phyloP scores from a whole-genome alignment of 2,329 filamentous ascomycete species.

The Helminthosporium solani region DNA sequence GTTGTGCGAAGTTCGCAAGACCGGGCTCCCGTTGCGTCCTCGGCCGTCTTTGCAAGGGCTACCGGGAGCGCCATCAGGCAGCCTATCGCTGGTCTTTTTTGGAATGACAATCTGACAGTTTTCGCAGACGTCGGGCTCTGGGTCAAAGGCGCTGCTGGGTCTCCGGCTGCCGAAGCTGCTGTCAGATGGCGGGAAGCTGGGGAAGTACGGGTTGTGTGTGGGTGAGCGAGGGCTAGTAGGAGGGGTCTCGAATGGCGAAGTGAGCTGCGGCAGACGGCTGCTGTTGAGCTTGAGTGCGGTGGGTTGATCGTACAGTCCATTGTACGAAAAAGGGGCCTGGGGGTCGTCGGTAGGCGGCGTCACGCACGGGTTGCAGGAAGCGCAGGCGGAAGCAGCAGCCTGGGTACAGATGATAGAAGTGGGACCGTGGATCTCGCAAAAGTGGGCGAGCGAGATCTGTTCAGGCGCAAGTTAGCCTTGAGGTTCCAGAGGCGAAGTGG shows the following conservation, averaged over 20 bases:
- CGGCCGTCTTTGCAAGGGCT: constrained; percentile 52
- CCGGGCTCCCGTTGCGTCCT: constrained; percentile 54
- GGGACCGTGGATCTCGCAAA: constrained; percentile 63
- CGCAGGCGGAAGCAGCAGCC: constrained; percentile 56
- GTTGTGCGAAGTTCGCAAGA: constrained; percentile 56
- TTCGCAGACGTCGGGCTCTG: constrained; percentile 56
- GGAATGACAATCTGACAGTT: constrained; percentile 59
- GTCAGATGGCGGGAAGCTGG: constrained; percentile 37
- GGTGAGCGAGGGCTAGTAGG: constrained; percentile 45
- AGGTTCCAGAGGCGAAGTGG: constrained; percentile 8
- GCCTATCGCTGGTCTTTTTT: constrained; percentile 54
- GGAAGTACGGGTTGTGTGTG: constrained; percentile 53
- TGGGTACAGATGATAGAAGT: constrained; percentile 64
- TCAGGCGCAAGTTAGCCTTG: constrained; percentile 20
- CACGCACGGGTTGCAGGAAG: constrained; percentile 53
- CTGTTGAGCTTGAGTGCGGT: constrained; percentile 33
- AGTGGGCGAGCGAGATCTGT: constrained; percentile 62
- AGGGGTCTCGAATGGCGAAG: constrained; percentile 44
- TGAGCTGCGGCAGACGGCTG: constrained; percentile 31
- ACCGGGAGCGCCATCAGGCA: constrained; percentile 56
- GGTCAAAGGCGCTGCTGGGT: constrained; percentile 42
- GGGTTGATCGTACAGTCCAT: constrained; percentile 38
- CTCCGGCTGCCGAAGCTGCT: constrained; percentile 34
- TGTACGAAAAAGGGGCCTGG: constrained; percentile 33
- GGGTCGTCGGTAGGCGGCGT: constrained; percentile 44